These are phyloP conservation scores for Ceratopteris richardii DNA, from an alignment of 75 land plant genomes.

Conservation along the genomic window DNA sequence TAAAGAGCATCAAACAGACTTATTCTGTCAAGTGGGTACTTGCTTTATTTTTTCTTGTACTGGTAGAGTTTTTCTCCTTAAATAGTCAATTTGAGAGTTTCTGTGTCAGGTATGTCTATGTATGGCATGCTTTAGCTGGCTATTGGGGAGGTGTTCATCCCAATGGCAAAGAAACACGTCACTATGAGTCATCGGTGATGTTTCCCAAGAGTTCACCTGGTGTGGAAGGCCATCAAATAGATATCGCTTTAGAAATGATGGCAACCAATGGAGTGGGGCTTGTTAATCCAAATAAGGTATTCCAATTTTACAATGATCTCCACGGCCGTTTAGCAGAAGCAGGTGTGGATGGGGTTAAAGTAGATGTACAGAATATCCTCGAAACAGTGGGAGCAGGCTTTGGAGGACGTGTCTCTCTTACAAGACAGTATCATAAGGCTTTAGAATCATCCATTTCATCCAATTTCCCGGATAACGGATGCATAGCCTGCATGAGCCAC, in stretches of 20 bases:
- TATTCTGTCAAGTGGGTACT: no score
- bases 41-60: no score
- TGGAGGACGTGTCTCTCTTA: conserved; percentile 74
- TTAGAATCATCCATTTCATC: conserved; percentile 68
- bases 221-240: conserved; percentile 46
- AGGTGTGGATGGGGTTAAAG: conserved; percentile 93
- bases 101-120: conserved; percentile 78
- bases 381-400: conserved; percentile 85
- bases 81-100: no score
- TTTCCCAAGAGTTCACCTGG: conserved; percentile 73
- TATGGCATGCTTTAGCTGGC: conserved; percentile 93
- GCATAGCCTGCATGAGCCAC: conserved; percentile 93
- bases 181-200: conserved; percentile 52
- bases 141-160: conserved; percentile 92
- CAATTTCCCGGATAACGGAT: conserved; percentile 82
- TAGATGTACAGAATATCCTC: conserved; percentile 81
- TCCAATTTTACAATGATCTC: conserved; percentile 67
- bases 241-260: conserved; percentile 47
- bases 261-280: conserved; percentile 64
- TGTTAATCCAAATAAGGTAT: conserved; percentile 68
- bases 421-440: conserved; percentile 68
- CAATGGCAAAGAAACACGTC: conserved; percentile 42
- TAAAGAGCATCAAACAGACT: no score
- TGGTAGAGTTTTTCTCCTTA: no score
- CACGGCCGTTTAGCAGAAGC: conserved; percentile 77